Percentiles rank a stretch among this genome's conserved stretches.
Conservation (phyloP, 1,284 basidiomycete species). For the Kalmanozyma brasiliensis region DNA sequence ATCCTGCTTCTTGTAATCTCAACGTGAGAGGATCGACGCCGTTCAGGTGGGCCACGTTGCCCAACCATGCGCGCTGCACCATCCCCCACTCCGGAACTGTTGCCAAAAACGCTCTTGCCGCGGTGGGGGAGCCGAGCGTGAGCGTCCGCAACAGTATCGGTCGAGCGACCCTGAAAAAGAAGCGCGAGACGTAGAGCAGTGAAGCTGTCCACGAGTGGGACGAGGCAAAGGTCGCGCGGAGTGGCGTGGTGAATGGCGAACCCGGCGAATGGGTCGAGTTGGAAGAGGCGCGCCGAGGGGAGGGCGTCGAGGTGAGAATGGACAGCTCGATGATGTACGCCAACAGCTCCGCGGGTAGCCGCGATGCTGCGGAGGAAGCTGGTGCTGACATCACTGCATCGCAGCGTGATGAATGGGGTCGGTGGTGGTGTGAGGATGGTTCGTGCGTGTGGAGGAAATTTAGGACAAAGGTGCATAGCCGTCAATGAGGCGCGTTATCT, state of each 20-base stretch:
- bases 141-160: constrained; percentile 35
- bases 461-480: too few species aligned
- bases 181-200: constrained; percentile 29
- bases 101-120: constrained; percentile 10
- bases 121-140: constrained; percentile 14
- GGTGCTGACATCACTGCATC: constrained; percentile 10
- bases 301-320: constrained; percentile 29
- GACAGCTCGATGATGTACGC: constrained; percentile 33
- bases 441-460: too few species aligned
- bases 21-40: constrained; percentile 14
- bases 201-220: constrained; percentile 15
- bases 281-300: constrained; percentile 3
- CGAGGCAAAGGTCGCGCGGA: constrained; percentile 8
- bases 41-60: too few species aligned
- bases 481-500: too few species aligned
- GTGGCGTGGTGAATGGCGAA: constrained; percentile 22
- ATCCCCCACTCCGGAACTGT: background rate
- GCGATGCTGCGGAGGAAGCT: background rate
- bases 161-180: constrained; percentile 21
- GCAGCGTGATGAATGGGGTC: too few species aligned
- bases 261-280: background rate
- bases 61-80: constrained; percentile 35
- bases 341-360: constrained; percentile 35
- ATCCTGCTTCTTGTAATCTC: constrained; percentile 28
- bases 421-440: too few species aligned